Evolutionary conservation across 2,329 filamentous ascomycete species (phyloP).

Genomic region (Pyricularia pennisetigena): DNA sequence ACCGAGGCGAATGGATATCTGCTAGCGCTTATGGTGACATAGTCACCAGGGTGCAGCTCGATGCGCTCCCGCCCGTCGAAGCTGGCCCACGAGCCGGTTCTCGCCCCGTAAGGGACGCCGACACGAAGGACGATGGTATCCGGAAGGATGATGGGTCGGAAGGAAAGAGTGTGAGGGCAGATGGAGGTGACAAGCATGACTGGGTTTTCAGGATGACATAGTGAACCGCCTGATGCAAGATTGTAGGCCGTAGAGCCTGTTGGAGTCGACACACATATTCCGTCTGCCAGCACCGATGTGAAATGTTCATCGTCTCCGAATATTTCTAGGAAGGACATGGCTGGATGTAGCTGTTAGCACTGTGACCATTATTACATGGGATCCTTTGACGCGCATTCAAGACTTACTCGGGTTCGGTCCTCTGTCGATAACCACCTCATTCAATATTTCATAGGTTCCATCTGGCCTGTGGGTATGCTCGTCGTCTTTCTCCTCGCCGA

Average conservation of each 20-base stretch:
- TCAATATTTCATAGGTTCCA: conserved; percentile 80
- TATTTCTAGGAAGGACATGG: conserved; percentile 85
- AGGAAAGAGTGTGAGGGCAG: conserved; percentile 88
- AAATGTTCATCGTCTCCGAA: conserved; percentile 95
- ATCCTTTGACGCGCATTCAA: too few relatives aligned
- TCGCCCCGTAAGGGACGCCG: conserved; percentile 88
- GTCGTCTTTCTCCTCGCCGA: conserved; percentile 77
- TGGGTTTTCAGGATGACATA: conserved; percentile 93
- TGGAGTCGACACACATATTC: conserved; percentile 86
- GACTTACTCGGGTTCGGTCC: conserved; percentile 80
- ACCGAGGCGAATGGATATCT: conserved; percentile 74
- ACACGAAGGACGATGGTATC: conserved; percentile 91
- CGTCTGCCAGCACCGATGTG: conserved; percentile 86
- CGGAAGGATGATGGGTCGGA: conserved; percentile 91
- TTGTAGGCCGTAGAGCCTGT: conserved; percentile 96
- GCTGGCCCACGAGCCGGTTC: conserved; percentile 90
- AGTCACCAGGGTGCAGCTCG: conserved; percentile 71
- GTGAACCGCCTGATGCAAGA: conserved; percentile 84
- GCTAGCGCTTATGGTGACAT: conserved; percentile 74
- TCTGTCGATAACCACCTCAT: conserved; percentile 92
- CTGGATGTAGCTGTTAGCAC: conserved; percentile 27
- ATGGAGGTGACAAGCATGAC: conserved; percentile 93
- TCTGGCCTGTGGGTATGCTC: conserved; percentile 78
- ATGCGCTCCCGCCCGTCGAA: conserved; percentile 88
- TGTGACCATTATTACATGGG: neutral